Evolutionary conservation across 2,329 filamentous ascomycete species (phyloP).

Genomic region (Cyphellophora europaea): DNA sequence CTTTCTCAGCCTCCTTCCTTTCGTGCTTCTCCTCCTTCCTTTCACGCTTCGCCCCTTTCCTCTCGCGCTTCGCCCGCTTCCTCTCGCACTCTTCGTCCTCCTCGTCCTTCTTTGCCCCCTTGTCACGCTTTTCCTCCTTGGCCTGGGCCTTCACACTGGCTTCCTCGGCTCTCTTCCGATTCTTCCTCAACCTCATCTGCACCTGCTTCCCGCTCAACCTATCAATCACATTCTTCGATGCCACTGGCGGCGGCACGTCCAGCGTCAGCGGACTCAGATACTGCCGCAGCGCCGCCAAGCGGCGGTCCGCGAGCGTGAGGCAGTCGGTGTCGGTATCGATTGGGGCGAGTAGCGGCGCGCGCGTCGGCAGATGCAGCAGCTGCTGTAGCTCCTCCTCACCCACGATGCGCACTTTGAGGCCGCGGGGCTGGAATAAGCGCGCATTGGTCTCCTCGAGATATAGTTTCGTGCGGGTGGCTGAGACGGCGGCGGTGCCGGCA

Average conservation of each 20-base stretch:
- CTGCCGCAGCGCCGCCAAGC: conserved; percentile 1
- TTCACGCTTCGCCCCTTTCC: too few species aligned
- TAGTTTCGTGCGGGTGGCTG: conserved; percentile 1
- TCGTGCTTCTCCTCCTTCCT: too few species aligned
- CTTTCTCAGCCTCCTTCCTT: too few species aligned
- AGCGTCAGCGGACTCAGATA: conserved; percentile 3
- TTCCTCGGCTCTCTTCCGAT: background rate
- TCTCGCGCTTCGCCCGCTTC: background rate
- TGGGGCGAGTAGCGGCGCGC: too few species aligned
- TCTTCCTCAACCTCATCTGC: background rate
- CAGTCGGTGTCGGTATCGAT: too few species aligned
- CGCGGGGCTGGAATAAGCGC: conserved; percentile 3
- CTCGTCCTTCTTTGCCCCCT: too few species aligned
- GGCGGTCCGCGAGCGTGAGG: conserved; percentile 3
- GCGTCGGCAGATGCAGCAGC: too few species aligned
- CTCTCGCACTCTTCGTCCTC: too few species aligned
- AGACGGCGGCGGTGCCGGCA: conserved; percentile 1
- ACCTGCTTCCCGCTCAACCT: conserved; percentile 1
- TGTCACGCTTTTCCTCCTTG: conserved; percentile 1
- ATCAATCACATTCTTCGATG: conserved; percentile 1
- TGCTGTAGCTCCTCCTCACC: background rate
- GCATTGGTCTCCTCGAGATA: conserved; percentile 4
- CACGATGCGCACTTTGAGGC: conserved; percentile 4
- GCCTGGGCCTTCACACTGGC: background rate
- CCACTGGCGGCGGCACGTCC: conserved; percentile 1